phyloP scores from a whole-genome alignment of 352 stramenopile species.

The Phytophthora sansomeana region DNA sequence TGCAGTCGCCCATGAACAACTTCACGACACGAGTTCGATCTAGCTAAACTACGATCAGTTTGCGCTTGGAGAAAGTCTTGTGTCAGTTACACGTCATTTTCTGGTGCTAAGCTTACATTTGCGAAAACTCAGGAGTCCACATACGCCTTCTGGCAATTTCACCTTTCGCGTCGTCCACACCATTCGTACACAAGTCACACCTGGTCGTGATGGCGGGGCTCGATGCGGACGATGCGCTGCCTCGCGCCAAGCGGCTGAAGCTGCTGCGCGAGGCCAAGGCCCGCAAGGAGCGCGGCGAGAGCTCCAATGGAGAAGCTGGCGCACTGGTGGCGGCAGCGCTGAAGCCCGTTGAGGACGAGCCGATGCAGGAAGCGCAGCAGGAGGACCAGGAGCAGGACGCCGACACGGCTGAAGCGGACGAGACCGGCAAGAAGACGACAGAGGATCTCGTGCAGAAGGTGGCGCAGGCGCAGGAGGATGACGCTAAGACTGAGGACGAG shows the following conservation, averaged over 20 bases:
- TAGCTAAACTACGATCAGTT: too few species aligned
- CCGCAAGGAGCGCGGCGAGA: constrained; percentile 70
- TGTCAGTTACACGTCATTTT: too few species aligned
- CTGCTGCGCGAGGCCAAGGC: constrained; percentile 84
- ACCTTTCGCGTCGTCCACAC: too few species aligned
- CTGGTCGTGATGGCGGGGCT: constrained; percentile 3
- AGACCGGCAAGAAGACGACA: constrained; percentile 4
- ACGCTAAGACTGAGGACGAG: constrained; percentile 46
- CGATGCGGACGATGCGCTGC: constrained; percentile 53
- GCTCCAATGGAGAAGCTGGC: constrained; percentile 29
- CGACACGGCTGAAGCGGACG: constrained; percentile 1
- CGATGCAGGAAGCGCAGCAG: constrained; percentile 15
- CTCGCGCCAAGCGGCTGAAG: constrained; percentile 86
- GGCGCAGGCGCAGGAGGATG: constrained; percentile 30
- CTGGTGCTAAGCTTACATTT: too few species aligned
- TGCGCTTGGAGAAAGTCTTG: too few species aligned
- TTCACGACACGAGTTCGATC: too few species aligned
- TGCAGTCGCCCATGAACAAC: too few species aligned
- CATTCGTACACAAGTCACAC: too few species aligned
- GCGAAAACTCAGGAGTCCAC: too few species aligned
- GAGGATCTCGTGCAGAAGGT: constrained; percentile 36
- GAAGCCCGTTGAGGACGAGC: constrained; percentile 19
- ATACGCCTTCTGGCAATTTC: too few species aligned
- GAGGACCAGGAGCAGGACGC: constrained; percentile 35
- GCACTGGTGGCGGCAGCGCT: neutral